These are phyloP conservation scores for Silene latifolia DNA, from an alignment of 148 eudicot species.

Conservation along the genomic window DNA sequence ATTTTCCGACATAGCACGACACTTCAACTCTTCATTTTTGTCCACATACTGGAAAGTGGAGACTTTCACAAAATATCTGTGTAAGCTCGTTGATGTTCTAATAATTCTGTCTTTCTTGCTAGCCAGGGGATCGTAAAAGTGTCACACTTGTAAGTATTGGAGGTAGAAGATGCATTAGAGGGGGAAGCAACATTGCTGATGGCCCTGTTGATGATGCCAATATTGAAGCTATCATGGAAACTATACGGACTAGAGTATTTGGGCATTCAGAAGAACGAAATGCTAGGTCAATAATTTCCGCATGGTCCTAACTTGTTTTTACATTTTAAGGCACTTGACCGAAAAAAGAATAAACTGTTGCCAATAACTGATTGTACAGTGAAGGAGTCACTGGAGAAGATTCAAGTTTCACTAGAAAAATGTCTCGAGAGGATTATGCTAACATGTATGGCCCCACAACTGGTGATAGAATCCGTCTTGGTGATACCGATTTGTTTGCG, in stretches of 20 bases:
- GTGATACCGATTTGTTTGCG: slow-evolving; percentile 85
- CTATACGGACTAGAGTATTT: slow-evolving; percentile 43
- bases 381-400: slow-evolving; percentile 61
- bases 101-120: slow-evolving; percentile 23
- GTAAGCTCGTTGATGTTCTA: background rate
- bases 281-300: slow-evolving; percentile 47
- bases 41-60: too few relatives aligned
- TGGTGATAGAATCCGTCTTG: slow-evolving; percentile 93
- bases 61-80: background rate
- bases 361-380: slow-evolving; percentile 34
- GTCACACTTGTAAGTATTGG: slow-evolving; percentile 82
- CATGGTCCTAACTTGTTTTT: background rate
- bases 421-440: slow-evolving; percentile 78
- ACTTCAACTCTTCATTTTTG: background rate
- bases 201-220: slow-evolving; percentile 57
- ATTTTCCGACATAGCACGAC: background rate
- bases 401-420: slow-evolving; percentile 39
- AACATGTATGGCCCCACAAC: slow-evolving; percentile 90
- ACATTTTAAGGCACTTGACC: slow-evolving; percentile 12
- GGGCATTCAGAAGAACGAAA: slow-evolving; percentile 55
- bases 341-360: background rate
- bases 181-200: slow-evolving; percentile 81
- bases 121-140: slow-evolving; percentile 94
- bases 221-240: slow-evolving; percentile 47
- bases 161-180: slow-evolving; percentile 69